Evolutionary conservation across 2,329 filamentous ascomycete species (phyloP), one percentile per base, ranked within the genome.

Genomic region (Exophiala aquamarina): DNA sequence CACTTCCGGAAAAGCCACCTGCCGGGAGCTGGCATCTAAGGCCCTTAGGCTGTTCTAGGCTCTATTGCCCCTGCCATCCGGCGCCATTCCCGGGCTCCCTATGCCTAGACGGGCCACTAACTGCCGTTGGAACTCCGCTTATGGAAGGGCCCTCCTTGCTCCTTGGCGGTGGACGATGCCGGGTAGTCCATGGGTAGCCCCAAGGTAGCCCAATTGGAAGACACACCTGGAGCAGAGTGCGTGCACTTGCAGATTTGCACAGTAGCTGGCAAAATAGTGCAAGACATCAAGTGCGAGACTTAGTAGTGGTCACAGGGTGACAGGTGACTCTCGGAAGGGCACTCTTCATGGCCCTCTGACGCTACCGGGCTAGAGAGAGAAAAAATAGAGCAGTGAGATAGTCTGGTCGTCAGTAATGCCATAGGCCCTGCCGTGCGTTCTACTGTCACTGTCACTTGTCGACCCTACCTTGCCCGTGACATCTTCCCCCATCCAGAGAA

Each of bases 151-250:
- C n/a, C 36, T 21, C 43, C 39, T 41, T 23, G 38, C 17, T 29
- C 18, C 45, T 52, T 52, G 45, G 49, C 43, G 29, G 8, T 10
- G 21, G 23, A 28, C 45, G 29, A 44, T 44, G 48, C 45, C 44
- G 41, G 20, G 32, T 29, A 47, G 23, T 45, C n/a, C n/a, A n/a
- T n/a, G n/a, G n/a, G n/a, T n/a, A n/a, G n/a, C n/a, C n/a, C n/a
- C n/a, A n/a, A n/a, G n/a, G n/a, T n/a, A n/a, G n/a, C n/a, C 51
- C 51, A 50, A 46, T 54, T 48, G 47, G 41, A 50, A 35, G 34
- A 39, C 18, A 37, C 23, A 15, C 40, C 40, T 36, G 29, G 33
- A 29, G 17, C 40, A 23, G 33, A 47, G 21, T 40, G 33, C 38
- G 28, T 21, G 17, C 15, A 21, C 10, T 19, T 20, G 35, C 39